These are phyloP conservation scores for Lagerstroemia speciosa DNA, from an alignment of 345 rosid species.

Conservation along the genomic window DNA sequence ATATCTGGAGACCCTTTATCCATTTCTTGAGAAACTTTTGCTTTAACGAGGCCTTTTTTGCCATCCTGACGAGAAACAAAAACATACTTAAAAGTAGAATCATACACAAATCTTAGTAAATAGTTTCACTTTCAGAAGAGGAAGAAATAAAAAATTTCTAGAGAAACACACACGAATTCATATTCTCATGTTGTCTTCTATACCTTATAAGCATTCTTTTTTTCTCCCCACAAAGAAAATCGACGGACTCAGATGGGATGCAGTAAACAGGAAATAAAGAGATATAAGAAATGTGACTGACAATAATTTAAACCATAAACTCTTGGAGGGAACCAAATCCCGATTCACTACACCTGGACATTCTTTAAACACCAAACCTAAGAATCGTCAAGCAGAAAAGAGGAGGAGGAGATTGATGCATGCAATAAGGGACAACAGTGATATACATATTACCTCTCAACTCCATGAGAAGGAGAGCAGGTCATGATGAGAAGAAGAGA, in stretches of 20 bases:
- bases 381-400: neutral
- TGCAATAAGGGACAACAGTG: neutral
- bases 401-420: neutral
- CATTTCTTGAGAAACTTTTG: constrained; percentile 71
- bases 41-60: constrained; percentile 47
- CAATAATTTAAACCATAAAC: too few species aligned
- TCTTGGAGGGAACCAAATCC: too few species aligned
- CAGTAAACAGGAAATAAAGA: too few species aligned
- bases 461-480: neutral
- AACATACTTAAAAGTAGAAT: neutral
- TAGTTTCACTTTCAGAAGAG: neutral
- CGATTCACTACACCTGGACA: too few species aligned
- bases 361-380: neutral
- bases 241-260: too few species aligned
- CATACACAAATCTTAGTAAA: neutral
- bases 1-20: constrained; percentile 50
- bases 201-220: neutral
- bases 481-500: neutral
- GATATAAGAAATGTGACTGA: too few species aligned
- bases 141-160: neutral
- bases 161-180: neutral
- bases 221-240: too few species aligned
- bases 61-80: constrained; percentile 19
- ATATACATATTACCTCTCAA: neutral
- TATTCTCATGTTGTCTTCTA: neutral